These are phyloP conservation scores for Penicillium sclerotigenum DNA, from an alignment of 2,329 filamentous ascomycete genomes.

Conservation along the genomic window DNA sequence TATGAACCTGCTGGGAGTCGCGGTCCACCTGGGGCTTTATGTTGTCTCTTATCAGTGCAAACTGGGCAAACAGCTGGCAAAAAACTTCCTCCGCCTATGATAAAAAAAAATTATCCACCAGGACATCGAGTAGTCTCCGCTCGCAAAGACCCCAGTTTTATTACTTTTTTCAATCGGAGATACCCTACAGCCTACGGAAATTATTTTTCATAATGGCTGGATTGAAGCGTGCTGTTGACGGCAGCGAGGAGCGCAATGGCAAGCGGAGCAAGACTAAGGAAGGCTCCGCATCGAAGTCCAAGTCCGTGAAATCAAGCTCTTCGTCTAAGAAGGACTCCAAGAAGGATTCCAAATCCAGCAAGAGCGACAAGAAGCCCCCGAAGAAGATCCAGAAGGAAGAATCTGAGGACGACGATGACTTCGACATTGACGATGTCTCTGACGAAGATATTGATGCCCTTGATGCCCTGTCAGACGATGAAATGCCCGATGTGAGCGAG, in stretches of 20 bases:
- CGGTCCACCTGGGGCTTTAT: neutral
- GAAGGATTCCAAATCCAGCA: conserved; percentile 31
- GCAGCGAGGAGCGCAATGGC: conserved; percentile 38
- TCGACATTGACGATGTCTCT: conserved; percentile 55
- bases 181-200: conserved; percentile 11
- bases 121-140: conserved; percentile 22
- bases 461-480: conserved; percentile 23
- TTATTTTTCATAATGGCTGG: conserved; percentile 35
- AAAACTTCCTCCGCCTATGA: conserved; percentile 32
- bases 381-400: conserved; percentile 39
- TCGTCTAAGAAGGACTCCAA: conserved; percentile 20
- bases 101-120: conserved; percentile 32
- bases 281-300: conserved; percentile 27
- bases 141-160: conserved; percentile 13
- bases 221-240: conserved; percentile 41
- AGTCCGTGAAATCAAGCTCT: conserved; percentile 24
- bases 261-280: conserved; percentile 42
- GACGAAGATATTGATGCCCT: conserved; percentile 35
- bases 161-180: conserved; percentile 8
- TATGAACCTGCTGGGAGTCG: neutral
- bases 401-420: conserved; percentile 48
- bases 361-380: conserved; percentile 33
- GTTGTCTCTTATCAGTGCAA: conserved; percentile 27
- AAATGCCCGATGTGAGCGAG: conserved; percentile 47
- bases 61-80: conserved; percentile 33